Evolutionary conservation across 2,329 filamentous ascomycete genomes (phyloP).

Genomic region (Cercospora sp.): DNA sequence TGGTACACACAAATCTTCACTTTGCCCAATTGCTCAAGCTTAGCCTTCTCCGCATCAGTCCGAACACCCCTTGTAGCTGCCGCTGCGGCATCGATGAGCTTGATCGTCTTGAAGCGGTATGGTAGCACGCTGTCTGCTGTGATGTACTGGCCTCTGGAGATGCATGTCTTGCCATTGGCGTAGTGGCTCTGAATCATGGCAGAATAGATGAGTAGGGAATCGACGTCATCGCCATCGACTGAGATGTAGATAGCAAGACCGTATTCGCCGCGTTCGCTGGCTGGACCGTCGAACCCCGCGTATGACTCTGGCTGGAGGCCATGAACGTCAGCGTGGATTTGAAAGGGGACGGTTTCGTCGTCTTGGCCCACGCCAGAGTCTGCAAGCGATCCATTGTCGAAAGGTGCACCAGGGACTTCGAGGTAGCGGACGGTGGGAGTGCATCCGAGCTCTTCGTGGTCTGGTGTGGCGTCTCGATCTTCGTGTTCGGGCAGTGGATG

Average conservation of each 20-base stretch:
- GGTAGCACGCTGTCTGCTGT: conserved; percentile 1
- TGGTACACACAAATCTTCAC: conserved; percentile 12
- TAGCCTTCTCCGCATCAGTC: neutral
- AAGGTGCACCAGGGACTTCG: neutral
- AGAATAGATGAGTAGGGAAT: neutral
- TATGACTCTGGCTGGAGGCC: neutral
- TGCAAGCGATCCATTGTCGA: neutral
- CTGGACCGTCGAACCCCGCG: neutral
- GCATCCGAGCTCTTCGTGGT: neutral
- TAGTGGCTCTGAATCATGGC: neutral
- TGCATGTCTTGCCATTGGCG: conserved; percentile 4
- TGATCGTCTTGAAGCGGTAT: conserved; percentile 10
- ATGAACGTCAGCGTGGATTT: neutral
- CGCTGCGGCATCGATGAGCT: neutral
- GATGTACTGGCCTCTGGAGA: conserved; percentile 12
- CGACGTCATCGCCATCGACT: conserved; percentile 7
- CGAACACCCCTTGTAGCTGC: neutral
- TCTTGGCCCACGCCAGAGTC: neutral
- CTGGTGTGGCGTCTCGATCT: conserved; percentile 5
- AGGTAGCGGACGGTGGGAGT: neutral
- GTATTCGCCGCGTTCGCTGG: neutral
- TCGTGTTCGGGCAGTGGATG: neutral
- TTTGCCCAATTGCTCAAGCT: conserved; percentile 9
- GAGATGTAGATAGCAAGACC: neutral
- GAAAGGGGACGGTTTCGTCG: neutral